Evolutionary conservation across 1,139 yeast genomes (phyloP).

Genomic region (Kodamaea derodonti): DNA sequence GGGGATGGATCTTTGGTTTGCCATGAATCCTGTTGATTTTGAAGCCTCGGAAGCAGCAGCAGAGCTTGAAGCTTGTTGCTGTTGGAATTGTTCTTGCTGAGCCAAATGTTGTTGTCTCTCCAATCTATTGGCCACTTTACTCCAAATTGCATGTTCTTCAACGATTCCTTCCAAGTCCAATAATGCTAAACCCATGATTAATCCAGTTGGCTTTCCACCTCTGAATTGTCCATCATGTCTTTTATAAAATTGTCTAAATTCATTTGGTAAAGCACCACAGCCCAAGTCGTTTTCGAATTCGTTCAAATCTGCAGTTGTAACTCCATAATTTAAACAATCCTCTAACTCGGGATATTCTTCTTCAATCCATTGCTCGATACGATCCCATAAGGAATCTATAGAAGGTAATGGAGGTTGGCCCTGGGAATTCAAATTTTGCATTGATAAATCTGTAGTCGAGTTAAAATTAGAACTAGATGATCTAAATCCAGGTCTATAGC

Average conservation of each 20-base stretch:
- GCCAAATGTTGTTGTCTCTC: constrained; percentile 38
- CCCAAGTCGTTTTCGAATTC: constrained; percentile 73
- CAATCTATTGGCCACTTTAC: constrained; percentile 55
- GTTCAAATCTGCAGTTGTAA: constrained; percentile 69
- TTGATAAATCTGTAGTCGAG: constrained; percentile 32
- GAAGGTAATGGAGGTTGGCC: constrained; percentile 74
- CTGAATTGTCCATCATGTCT: constrained; percentile 80
- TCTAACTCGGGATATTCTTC: constrained; percentile 75
- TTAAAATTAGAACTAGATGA: constrained; percentile 25
- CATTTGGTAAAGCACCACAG: constrained; percentile 61
- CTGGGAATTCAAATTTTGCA: constrained; percentile 40
- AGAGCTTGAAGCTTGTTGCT: constrained; percentile 7
- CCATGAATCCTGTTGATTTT: constrained; percentile 32
- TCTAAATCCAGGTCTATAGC: constrained; percentile 36
- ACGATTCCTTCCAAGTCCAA: constrained; percentile 68
- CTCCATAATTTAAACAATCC: constrained; percentile 68
- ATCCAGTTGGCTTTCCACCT: constrained; percentile 73
- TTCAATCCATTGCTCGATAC: constrained; percentile 72
- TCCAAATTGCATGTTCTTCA: constrained; percentile 73
- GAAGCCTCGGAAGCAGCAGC: constrained; percentile 6
- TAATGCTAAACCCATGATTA: constrained; percentile 66
- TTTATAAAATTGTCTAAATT: constrained; percentile 70
- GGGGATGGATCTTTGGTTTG: constrained; percentile 55
- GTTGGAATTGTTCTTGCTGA: constrained; percentile 27
- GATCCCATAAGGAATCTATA: constrained; percentile 66